phyloP scores from a whole-genome alignment of 2,329 filamentous ascomycete species.

The Epichloe festucae region DNA sequence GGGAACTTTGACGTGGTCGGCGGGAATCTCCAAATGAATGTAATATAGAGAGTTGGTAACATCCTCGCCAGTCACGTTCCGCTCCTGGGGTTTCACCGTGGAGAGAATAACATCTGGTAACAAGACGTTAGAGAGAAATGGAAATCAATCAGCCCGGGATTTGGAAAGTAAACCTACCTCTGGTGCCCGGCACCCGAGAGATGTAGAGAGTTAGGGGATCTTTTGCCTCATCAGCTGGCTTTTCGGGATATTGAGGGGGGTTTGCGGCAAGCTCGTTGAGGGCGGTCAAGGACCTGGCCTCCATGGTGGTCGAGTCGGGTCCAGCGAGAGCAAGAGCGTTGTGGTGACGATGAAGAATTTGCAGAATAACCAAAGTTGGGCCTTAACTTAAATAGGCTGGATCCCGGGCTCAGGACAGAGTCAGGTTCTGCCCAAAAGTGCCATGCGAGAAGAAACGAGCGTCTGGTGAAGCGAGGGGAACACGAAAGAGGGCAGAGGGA shows the following conservation, averaged over 20 bases:
- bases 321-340: background rate
- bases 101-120: slow-evolving; percentile 75
- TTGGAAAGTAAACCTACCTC: slow-evolving; percentile 42
- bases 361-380: background rate
- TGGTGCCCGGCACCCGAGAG: slow-evolving; percentile 79
- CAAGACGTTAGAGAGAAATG: slow-evolving; percentile 2
- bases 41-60: slow-evolving; percentile 85
- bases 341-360: background rate
- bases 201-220: slow-evolving; percentile 80
- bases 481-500: background rate
- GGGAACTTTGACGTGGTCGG: slow-evolving; percentile 34
- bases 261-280: slow-evolving; percentile 74
- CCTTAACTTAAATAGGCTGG: background rate
- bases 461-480: background rate
- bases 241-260: slow-evolving; percentile 79
- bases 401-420: background rate
- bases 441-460: background rate
- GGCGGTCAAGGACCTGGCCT: slow-evolving; percentile 71
- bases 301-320: slow-evolving; percentile 30
- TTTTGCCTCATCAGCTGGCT: slow-evolving; percentile 54
- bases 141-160: slow-evolving; percentile 3
- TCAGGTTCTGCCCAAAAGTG: background rate
- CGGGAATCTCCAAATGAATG: slow-evolving; percentile 53
- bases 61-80: slow-evolving; percentile 79
- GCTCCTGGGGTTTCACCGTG: slow-evolving; percentile 74